A percentile compares a stretch with the other conserved stretches of the same genome.
These are phyloP conservation scores for Voacanga thouarsii DNA, from an alignment of 257 asterid species.

Conservation along the genomic window DNA sequence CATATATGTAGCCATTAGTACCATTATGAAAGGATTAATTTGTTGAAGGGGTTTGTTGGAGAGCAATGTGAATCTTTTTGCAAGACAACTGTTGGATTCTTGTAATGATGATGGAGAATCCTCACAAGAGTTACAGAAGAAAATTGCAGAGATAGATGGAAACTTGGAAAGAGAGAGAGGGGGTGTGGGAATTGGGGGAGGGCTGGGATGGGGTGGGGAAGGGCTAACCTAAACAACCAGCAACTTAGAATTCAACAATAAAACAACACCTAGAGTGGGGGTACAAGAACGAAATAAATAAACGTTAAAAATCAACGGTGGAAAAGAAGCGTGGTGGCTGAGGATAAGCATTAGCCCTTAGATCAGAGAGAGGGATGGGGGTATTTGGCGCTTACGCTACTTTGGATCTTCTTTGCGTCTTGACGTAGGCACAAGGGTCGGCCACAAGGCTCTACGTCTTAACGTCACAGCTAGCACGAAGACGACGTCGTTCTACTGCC, in stretches of 20 bases:
- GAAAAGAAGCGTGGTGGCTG: conserved; percentile 44
- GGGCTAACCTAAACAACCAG: conserved; percentile 81
- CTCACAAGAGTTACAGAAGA: conserved; percentile 8
- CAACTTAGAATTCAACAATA: conserved; percentile 72
- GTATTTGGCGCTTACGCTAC: conserved; percentile 69
- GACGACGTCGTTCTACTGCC: conserved; percentile 38
- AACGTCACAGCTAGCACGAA: conserved; percentile 20
- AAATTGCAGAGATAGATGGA: not conserved
- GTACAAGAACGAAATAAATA: conserved; percentile 35
- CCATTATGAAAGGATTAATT: conserved; percentile 3
- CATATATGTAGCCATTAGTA: not conserved
- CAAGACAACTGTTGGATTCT: conserved; percentile 21
- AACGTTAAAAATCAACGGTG: conserved; percentile 25
- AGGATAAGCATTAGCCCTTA: conserved; percentile 29
- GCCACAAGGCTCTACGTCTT: conserved; percentile 46
- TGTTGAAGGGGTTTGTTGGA: conserved; percentile 7
- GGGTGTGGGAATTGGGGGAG: not conserved
- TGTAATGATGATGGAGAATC: conserved; percentile 37
- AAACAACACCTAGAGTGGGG: conserved; percentile 25
- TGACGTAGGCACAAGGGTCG: conserved; percentile 58
- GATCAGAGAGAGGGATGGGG: conserved; percentile 52
- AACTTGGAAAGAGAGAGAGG: conserved; percentile 18
- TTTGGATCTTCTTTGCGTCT: conserved; percentile 80
- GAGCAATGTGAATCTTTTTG: conserved; percentile 23
- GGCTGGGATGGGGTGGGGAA: conserved; percentile 14